These are phyloP conservation scores for Mixia osmundae DNA, from an alignment of 1,284 basidiomycete genomes.

Conservation along the genomic window DNA sequence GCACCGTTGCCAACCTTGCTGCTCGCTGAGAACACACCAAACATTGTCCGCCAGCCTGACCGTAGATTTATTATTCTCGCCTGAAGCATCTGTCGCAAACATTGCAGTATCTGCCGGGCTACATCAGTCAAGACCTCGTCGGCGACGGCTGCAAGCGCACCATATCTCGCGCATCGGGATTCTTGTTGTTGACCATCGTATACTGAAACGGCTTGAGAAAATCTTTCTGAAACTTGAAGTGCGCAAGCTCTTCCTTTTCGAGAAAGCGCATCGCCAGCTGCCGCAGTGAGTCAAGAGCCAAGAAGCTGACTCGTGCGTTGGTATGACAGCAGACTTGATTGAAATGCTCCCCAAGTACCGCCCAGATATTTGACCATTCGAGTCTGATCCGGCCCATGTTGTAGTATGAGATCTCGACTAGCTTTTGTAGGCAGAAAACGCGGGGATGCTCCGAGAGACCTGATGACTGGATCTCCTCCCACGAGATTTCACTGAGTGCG, in stretches of 20 bases:
- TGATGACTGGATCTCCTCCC: conserved; percentile 98
- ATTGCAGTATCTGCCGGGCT: conserved; percentile 55
- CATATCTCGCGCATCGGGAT: conserved; percentile 91
- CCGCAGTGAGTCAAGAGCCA: conserved; percentile 89
- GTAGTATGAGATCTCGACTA: conserved; percentile 99
- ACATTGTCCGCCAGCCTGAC: conserved; percentile 98
- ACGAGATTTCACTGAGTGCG: conserved; percentile 87
- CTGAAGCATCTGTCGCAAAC: conserved; percentile 97
- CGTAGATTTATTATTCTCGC: conserved; percentile 82
- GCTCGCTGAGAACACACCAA: conserved; percentile 88
- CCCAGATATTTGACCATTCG: conserved; percentile 97
- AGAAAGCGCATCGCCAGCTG: conserved; percentile 96
- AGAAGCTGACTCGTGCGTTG: conserved; percentile 89
- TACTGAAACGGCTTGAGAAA: conserved; percentile 96
- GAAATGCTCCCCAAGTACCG: conserved; percentile 94
- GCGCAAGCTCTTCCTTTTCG: conserved; percentile 91
- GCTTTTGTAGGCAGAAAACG: conserved; percentile 90
- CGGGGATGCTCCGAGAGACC: conserved; percentile 79
- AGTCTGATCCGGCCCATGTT: conserved; percentile 97
- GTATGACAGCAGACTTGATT: conserved; percentile 97
- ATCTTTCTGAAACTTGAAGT: conserved; percentile 99
- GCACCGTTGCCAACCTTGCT: conserved; percentile 70
- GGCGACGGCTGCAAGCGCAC: conserved; percentile 26
- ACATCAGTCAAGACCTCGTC: conserved; percentile 2
- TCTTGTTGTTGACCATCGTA: conserved; percentile 88